phyloP scores from a whole-genome alignment of 257 asterid species.

The Scutellaria minor region DNA sequence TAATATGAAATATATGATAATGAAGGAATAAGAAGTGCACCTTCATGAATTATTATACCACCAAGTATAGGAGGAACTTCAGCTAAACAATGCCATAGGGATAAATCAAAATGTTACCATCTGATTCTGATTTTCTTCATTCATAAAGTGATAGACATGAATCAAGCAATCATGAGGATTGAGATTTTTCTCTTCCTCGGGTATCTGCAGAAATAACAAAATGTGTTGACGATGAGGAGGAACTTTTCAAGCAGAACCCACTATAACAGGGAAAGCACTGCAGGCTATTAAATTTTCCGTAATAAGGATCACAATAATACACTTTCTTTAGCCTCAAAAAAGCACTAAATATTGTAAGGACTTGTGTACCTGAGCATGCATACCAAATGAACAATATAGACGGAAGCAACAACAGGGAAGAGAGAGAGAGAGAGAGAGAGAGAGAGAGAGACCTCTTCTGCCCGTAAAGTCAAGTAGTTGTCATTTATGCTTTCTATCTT shows the following conservation, averaged over 20 bases:
- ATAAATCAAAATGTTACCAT: conserved; percentile 43
- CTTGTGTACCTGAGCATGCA: conserved; percentile 12
- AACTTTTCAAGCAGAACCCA: conserved; percentile 8
- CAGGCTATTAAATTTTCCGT: conserved; percentile 10
- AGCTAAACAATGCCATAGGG: not conserved
- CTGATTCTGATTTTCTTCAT: conserved; percentile 58
- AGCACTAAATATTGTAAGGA: not conserved
- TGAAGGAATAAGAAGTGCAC: conserved; percentile 4
- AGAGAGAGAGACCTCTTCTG: conserved; percentile 60
- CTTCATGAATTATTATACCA: conserved; percentile 18
- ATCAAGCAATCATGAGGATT: conserved; percentile 49
- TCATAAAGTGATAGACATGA: conserved; percentile 62
- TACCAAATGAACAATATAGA: conserved; percentile 20
- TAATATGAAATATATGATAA: conserved; percentile 22
- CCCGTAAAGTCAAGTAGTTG: conserved; percentile 64
- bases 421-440: not conserved
- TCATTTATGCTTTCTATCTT: conserved; percentile 64
- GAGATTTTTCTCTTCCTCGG: conserved; percentile 55
- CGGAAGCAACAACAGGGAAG: not conserved
- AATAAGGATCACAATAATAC: conserved; percentile 19
- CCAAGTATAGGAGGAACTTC: conserved; percentile 12
- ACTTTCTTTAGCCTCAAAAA: not conserved
- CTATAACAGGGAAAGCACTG: conserved; percentile 5
- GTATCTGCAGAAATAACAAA: conserved; percentile 45
- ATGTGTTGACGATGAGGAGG: conserved; percentile 14